phyloP scores from a whole-genome alignment of 306 rosid species.

The Castanopsis chinensis region DNA sequence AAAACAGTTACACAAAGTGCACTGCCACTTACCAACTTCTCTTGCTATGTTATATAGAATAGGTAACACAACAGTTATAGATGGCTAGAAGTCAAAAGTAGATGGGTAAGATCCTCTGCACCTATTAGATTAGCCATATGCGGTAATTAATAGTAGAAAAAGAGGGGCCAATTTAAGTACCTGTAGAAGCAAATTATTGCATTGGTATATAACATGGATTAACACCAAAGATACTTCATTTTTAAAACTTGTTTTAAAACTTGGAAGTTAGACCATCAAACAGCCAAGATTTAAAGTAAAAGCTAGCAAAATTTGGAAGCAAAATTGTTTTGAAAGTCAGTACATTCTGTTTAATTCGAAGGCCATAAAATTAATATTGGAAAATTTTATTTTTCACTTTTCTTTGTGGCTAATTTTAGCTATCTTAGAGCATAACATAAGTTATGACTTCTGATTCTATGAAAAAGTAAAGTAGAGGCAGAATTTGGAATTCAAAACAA shows the following conservation, averaged over 20 bases:
- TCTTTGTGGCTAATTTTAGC: not conserved
- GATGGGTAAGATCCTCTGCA: not conserved
- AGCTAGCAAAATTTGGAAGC: not conserved
- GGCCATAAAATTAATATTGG: not conserved
- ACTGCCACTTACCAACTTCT: slow-evolving; percentile 12
- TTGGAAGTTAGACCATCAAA: not conserved
- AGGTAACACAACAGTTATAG: slow-evolving; percentile 1
- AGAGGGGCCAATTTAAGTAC: not conserved
- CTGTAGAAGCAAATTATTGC: not conserved
- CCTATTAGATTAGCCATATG: too few relatives aligned
- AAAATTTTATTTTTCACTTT: not conserved
- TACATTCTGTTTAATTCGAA: not conserved
- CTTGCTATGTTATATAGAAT: slow-evolving; percentile 16
- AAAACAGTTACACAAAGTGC: slow-evolving; percentile 7
- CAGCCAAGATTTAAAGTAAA: not conserved
- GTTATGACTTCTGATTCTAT: not conserved
- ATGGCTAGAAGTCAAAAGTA: slow-evolving; percentile 10
- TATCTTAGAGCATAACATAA: not conserved
- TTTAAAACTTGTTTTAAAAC: not conserved
- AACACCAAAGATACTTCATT: not conserved
- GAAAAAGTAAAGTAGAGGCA: not conserved
- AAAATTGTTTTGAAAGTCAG: not conserved
- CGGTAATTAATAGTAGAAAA: not conserved
- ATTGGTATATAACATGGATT: not conserved
- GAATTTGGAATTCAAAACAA: not conserved